These are phyloP conservation scores for Huntiella omanensis DNA, from an alignment of 2,329 filamentous ascomycete species.

Conservation along the genomic window DNA sequence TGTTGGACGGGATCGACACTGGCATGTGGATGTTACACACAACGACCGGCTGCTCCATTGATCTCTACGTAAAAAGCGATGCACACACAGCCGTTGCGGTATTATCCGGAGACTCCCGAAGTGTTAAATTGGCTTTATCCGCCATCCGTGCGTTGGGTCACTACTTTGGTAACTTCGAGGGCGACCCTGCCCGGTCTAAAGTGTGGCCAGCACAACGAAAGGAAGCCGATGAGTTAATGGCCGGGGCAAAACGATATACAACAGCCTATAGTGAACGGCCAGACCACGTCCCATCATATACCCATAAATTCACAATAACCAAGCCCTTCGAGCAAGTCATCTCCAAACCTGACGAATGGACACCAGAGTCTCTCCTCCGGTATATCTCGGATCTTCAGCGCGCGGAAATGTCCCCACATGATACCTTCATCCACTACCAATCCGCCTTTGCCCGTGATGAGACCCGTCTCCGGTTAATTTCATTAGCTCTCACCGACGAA, in stretches of 20 bases:
- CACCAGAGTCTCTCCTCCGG: conserved; percentile 21
- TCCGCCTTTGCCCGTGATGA: conserved; percentile 20
- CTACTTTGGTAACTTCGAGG: too few relatives aligned
- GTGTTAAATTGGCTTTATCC: too few relatives aligned
- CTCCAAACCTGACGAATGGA: conserved; percentile 23
- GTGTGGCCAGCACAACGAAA: conserved; percentile 1
- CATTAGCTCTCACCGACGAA: conserved; percentile 22
- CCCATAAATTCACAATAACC: conserved; percentile 14
- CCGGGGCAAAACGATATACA: conserved; percentile 6
- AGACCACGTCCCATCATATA: conserved; percentile 13
- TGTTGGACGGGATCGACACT: conserved; percentile 13
- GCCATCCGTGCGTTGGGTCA: too few relatives aligned
- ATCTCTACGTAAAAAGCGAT: conserved; percentile 8
- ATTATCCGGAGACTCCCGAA: conserved; percentile 16
- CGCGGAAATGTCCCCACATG: conserved; percentile 19
- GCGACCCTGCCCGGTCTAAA: conserved; percentile 10
- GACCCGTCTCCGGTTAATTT: conserved; percentile 22
- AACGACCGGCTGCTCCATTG: conserved; percentile 13
- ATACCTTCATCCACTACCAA: conserved; percentile 20
- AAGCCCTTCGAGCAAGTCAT: conserved; percentile 18
- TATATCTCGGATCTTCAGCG: conserved; percentile 26
- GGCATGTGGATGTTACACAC: conserved; percentile 18
- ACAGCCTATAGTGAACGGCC: conserved; percentile 8
- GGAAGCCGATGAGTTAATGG: not conserved
- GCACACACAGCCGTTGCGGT: conserved; percentile 14